Percentiles rank a stretch among this genome's conserved stretches.
Conservation (phyloP, 805 yeast species). For the Myxozyma melibiosi region DNA sequence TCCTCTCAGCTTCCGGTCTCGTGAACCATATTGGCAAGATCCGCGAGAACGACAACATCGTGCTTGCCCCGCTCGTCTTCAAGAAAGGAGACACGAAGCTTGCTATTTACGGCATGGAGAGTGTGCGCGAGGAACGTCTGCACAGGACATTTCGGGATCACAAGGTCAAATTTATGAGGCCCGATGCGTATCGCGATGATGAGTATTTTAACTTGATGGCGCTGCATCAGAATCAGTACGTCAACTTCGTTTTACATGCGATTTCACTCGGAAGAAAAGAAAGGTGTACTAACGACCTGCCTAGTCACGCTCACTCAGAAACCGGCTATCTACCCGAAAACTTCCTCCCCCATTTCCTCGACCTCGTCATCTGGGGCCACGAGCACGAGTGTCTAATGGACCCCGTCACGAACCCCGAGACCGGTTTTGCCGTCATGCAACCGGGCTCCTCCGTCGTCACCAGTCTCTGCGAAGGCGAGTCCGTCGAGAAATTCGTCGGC, state of each 20-base stretch:
- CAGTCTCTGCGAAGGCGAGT: slow-evolving; percentile 81
- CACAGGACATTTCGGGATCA: slow-evolving; percentile 80
- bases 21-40: slow-evolving; percentile 89
- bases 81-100: slow-evolving; percentile 80
- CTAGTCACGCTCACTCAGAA: slow-evolving; percentile 62
- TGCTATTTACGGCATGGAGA: slow-evolving; percentile 87
- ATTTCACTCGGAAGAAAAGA: too few relatives aligned
- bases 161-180: slow-evolving; percentile 74
- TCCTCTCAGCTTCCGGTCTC: slow-evolving; percentile 77
- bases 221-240: slow-evolving; percentile 80
- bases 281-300: neutral
- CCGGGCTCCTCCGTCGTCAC: slow-evolving; percentile 96
- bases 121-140: slow-evolving; percentile 85
- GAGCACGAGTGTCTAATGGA: slow-evolving; percentile 91
- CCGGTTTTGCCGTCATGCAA: slow-evolving; percentile 77
- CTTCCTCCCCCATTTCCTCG: slow-evolving; percentile 77
- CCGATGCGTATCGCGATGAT: slow-evolving; percentile 51
- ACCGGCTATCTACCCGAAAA: slow-evolving; percentile 84
- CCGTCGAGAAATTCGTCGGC: slow-evolving; percentile 69
- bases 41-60: slow-evolving; percentile 70
- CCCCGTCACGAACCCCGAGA: slow-evolving; percentile 55
- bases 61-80: slow-evolving; percentile 72
- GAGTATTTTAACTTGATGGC: slow-evolving; percentile 84
- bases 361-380: slow-evolving; percentile 94
- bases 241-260: neutral